Base-by-base conservation (phyloP, 441 rosid genomes). In the Pelargonium fulgidum region DNA sequence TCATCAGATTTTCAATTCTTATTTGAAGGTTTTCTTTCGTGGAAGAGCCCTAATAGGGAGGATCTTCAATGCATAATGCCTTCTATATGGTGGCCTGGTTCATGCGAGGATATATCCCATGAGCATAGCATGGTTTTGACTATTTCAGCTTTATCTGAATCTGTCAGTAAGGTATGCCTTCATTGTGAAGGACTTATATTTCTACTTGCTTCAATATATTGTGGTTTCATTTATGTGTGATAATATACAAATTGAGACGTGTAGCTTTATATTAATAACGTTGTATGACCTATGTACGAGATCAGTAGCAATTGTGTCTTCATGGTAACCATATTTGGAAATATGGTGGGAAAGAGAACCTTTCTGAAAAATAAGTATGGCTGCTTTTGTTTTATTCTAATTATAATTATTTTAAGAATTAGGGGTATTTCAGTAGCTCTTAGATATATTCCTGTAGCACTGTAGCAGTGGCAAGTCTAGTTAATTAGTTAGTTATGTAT, bases 71-170 rank as follows among this genome's bases (percentile, higher is more conserved):
- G 82, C 75, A 76, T 92, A 77, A 81, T 95, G 83, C 97, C 97
- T 73, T 87, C 89, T 82, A 96, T 92, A 78, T 95, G 98, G 98
- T 95, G 99, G 99, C 92, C 98, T 83, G 93, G 98, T 69, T 90
- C 98, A 68, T 84, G 81, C 70, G 99, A 95, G 80, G 97, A 89
- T 75, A 74, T 84, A 44, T 86, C 93, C 67, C 69, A 75, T 70
- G 97, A 90, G 84, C 82, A 81, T 77, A 89, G 97, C 83, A 90
- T 95, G 99, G 73, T 79, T 66, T 78, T 95, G 81, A 83, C 96
- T 13, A 81, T 90, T 63, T 70, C 89, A 44, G 92, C 95, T 70
- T 86, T 95, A 74, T 86, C 90, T 11, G 97, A 89, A 61, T 84
- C 95, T 75, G 78, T 88, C 74, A 81, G 78, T 81, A 90, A 92